These are phyloP conservation scores for Atalantia buxifolia DNA, from an alignment of 345 rosid genomes.

Conservation along the genomic window DNA sequence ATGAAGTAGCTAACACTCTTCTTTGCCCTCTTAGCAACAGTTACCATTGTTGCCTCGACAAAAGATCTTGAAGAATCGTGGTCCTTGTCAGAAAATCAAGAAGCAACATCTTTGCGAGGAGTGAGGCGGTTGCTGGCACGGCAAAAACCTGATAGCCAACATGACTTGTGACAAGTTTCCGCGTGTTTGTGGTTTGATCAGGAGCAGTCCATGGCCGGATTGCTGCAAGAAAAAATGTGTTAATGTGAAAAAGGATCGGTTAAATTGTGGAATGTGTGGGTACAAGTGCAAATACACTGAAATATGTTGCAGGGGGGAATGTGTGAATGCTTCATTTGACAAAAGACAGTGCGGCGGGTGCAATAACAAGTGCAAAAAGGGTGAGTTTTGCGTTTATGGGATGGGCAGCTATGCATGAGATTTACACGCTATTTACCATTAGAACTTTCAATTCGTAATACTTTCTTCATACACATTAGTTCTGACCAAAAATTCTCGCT, in stretches of 20 bases:
- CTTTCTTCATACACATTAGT: neutral
- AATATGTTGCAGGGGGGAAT: conserved; percentile 23
- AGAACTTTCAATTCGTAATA: neutral
- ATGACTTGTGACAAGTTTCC: conserved; percentile 28
- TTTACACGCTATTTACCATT: neutral
- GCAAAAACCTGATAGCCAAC: neutral
- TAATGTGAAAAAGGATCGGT: conserved; percentile 21
- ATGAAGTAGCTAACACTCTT: conserved; percentile 14
- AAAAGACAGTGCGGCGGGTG: conserved; percentile 24
- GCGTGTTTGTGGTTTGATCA: conserved; percentile 15
- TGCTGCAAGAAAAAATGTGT: conserved; percentile 39
- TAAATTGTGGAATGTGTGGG: conserved; percentile 29
- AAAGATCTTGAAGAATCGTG: neutral
- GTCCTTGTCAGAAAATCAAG: neutral
- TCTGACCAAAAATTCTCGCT: too few relatives aligned
- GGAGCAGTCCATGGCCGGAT: conserved; percentile 28
- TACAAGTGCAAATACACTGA: conserved; percentile 29
- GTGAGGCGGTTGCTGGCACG: conserved; percentile 12
- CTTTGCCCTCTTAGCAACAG: conserved; percentile 1
- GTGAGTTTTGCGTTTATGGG: conserved; percentile 23
- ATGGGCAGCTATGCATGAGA: conserved; percentile 29
- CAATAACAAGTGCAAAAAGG: conserved; percentile 26
- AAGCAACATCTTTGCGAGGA: conserved; percentile 12
- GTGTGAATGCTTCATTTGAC: conserved; percentile 25
- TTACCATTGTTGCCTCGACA: neutral